Evolutionary conservation across 2,329 filamentous ascomycete species (phyloP), one percentile per base, ranked within the genome.

Genomic region (Samsoniella hepiali): DNA sequence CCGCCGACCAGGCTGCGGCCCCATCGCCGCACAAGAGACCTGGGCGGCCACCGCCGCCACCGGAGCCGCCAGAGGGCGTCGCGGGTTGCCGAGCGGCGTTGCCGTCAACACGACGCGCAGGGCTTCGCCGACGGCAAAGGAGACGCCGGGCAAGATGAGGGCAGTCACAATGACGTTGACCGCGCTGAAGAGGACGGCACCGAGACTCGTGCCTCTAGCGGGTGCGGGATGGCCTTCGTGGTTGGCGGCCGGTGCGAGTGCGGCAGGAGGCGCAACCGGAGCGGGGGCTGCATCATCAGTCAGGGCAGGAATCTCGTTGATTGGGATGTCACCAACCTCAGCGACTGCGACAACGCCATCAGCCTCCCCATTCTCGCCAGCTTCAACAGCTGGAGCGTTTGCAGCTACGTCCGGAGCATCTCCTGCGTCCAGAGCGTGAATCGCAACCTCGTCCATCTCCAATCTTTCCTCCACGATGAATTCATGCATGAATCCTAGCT

Each of bases 61-160:
- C n/a, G n/a, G n/a, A n/a, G n/a, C n/a, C n/a, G n/a, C n/a, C n/a
- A n/a, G n/a, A n/a, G n/a, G n/a, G n/a, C n/a, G n/a, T n/a, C n/a
- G n/a, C 17, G 67, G 63, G 60, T 64, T 69, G 32, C 68, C 64
- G 15, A 68, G 31, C 1, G 79, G 75, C 9, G 77, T 75, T 0
- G 78, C 77, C 10, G 89, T 87, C 87, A 90, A 93, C 4, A 84
- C 75, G 11, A 85, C 73, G 15, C 89, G 87, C 40, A 98, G 79
- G 0, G 92, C 71, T 69, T 93, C 89, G 51, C 95, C 95, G 75
- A 92, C 86, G 15, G 86, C 82, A 36, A 88, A 90, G 0, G 92
- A 93, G 51, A 97, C 86, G 11, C 86, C 87, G 0, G 95, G 95
- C 71, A 96, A n/a, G n/a, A n/a, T n/a, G n/a, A n/a, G n/a, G n/a